Conservation (phyloP, 2,329 filamentous ascomycete species). For the Fusarium sublunatum region DNA sequence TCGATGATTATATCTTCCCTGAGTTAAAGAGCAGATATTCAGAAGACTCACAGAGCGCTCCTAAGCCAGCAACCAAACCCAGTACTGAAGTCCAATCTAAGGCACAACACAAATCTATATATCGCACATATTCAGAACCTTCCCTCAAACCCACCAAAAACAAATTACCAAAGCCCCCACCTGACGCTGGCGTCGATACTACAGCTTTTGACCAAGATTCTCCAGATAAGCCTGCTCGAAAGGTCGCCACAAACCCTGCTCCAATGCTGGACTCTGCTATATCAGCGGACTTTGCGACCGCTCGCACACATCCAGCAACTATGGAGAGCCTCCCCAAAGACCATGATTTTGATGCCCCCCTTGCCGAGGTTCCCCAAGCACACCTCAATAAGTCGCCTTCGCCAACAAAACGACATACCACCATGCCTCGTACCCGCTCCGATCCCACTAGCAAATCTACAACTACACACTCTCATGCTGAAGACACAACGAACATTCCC, state of each 20-base stretch:
- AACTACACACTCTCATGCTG: background rate
- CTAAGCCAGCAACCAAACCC: slow-evolving; percentile 13
- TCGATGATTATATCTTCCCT: slow-evolving; percentile 60
- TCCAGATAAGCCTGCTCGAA: slow-evolving; percentile 32
- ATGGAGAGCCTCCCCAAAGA: slow-evolving; percentile 43
- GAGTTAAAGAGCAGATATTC: slow-evolving; percentile 55
- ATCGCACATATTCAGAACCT: slow-evolving; percentile 41
- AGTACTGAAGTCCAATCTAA: slow-evolving; percentile 10
- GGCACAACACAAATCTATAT: slow-evolving; percentile 25
- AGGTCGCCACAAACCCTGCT: slow-evolving; percentile 9
- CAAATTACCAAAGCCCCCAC: slow-evolving; percentile 33
- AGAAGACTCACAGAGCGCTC: slow-evolving; percentile 14
- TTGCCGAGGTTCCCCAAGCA: slow-evolving; percentile 56
- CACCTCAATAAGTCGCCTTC: slow-evolving; percentile 57
- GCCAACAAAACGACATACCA: slow-evolving; percentile 44
- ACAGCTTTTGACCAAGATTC: slow-evolving; percentile 53
- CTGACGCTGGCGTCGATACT: slow-evolving; percentile 52
- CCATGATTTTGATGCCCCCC: slow-evolving; percentile 48
- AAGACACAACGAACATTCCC: slow-evolving; percentile 3
- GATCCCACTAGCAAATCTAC: slow-evolving; percentile 47
- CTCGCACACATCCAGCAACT: slow-evolving; percentile 52
- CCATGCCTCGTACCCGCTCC: slow-evolving; percentile 51
- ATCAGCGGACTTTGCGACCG: slow-evolving; percentile 56
- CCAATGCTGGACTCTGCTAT: slow-evolving; percentile 40
- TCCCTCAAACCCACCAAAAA: slow-evolving; percentile 17